Base-by-base conservation (phyloP, 139 green algal genomes). In the Raphidocelis subcapitata region DNA sequence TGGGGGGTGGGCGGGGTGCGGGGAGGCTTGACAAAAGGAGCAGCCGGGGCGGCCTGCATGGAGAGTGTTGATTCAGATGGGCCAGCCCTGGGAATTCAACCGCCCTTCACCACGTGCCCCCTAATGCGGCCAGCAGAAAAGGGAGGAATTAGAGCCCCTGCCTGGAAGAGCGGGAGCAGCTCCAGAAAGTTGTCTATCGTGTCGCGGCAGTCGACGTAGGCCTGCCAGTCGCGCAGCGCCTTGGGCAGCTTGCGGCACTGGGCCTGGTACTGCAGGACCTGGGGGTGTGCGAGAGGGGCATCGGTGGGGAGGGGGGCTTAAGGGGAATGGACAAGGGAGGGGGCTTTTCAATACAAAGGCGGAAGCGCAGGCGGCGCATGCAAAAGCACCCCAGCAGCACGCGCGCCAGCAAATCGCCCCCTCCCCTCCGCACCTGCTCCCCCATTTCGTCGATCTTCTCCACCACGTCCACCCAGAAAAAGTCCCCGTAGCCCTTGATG, bases 161-260 rank as follows among this genome's bases (percentile, higher is more conserved):
- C 36, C 77, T 96, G 88, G 68, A 97, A 92, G 14, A 98, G 86
- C 20, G 93, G 94, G 49, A 98, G 78, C 81, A 96, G 84, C 74
- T 92, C 88, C 69, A 94, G 65, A 72, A 98, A 97, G 79, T 97
- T 88, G 73, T 98, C 94, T 65, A 98, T 96, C 36, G 84, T 92
- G 52, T 74, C 70, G 37, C 75, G 47, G 84, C 90, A 97, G 81
- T 94, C 94, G 28, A 88, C 76, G 80, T 95, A 97, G 2, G 94
- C 93, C 28, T 82, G 87, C 94, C 92, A 97, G 56, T 97, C 93
- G 24, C 91, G 82, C 69, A 98, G 83, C 21, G 90, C 87, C 80
- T 93, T 97, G 41, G 94, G 92, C 63, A 98, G 88, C 82, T 91
- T 93, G 81, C 94, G 95, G 65, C 59, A 84, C 73, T 89, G 80